phyloP scores from a whole-genome alignment of 2,329 filamentous ascomycete genomes.

The Alternaria gaisen region DNA sequence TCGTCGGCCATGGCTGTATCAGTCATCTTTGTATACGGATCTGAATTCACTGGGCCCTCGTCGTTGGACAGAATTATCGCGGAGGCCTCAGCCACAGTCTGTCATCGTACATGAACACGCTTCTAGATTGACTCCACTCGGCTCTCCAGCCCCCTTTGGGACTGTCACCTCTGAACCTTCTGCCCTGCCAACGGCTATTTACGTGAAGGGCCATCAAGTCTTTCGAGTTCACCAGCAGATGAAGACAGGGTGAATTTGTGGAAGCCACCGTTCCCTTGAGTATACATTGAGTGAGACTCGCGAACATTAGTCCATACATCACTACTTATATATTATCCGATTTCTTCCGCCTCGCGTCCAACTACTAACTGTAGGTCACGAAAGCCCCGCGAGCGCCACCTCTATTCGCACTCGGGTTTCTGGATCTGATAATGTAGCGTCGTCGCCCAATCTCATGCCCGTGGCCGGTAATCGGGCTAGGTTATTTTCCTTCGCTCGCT shows the following conservation, averaged over 20 bases:
- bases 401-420: constrained; percentile 3
- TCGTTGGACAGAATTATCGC: background rate
- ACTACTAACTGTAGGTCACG: background rate
- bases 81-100: constrained; percentile 4
- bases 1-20: background rate
- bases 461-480: constrained; percentile 32
- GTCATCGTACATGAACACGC: constrained; percentile 11
- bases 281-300: background rate
- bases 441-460: constrained; percentile 10
- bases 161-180: background rate
- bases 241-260: background rate
- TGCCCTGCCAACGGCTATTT: background rate
- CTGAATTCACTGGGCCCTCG: background rate
- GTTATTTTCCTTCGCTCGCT: constrained; percentile 32
- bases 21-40: background rate
- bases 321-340: background rate
- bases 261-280: background rate
- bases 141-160: background rate
- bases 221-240: background rate
- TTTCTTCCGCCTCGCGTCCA: background rate
- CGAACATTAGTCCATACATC: background rate
- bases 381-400: background rate
- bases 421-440: background rate
- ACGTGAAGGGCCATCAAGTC: background rate
- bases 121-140: constrained; percentile 8